phyloP scores from a whole-genome alignment of 768 basidiomycete species.

The Royoungia palumana region DNA sequence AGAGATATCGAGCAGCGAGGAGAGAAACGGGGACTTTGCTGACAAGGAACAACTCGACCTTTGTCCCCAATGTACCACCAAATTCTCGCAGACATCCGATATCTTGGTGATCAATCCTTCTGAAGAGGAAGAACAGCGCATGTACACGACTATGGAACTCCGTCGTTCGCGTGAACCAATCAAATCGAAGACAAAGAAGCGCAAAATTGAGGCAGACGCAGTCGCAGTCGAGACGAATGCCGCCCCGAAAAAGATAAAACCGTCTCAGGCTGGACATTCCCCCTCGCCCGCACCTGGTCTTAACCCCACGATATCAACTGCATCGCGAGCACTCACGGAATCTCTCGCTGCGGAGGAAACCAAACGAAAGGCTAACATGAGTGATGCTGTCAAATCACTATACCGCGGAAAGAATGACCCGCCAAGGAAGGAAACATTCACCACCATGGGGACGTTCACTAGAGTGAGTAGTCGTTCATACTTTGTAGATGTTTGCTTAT shows the following conservation, averaged over 20 bases:
- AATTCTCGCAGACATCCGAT: conserved; percentile 57
- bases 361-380: conserved; percentile 82
- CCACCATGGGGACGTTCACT: conserved; percentile 90
- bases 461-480: conserved; percentile 52
- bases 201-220: conserved; percentile 47
- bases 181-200: conserved; percentile 55
- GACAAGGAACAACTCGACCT: conserved; percentile 45
- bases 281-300: conserved; percentile 29
- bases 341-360: conserved; percentile 79
- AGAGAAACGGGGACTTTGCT: conserved; percentile 22
- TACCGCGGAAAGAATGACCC: conserved; percentile 57
- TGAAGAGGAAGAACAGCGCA: conserved; percentile 57
- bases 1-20: conserved; percentile 21
- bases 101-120: conserved; percentile 67
- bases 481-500: conserved; percentile 1
- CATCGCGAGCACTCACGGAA: conserved; percentile 63
- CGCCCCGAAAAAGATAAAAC: conserved; percentile 44
- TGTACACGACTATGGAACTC: conserved; percentile 55
- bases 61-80: conserved; percentile 75
- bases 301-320: conserved; percentile 51
- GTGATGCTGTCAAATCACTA: conserved; percentile 78
- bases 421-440: conserved; percentile 78
- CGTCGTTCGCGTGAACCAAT: conserved; percentile 53
- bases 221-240: conserved; percentile 27
- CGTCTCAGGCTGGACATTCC: conserved; percentile 7